phyloP scores from a whole-genome alignment of 2,329 filamentous ascomycete genomes.

The Fusarium duplospermum region DNA sequence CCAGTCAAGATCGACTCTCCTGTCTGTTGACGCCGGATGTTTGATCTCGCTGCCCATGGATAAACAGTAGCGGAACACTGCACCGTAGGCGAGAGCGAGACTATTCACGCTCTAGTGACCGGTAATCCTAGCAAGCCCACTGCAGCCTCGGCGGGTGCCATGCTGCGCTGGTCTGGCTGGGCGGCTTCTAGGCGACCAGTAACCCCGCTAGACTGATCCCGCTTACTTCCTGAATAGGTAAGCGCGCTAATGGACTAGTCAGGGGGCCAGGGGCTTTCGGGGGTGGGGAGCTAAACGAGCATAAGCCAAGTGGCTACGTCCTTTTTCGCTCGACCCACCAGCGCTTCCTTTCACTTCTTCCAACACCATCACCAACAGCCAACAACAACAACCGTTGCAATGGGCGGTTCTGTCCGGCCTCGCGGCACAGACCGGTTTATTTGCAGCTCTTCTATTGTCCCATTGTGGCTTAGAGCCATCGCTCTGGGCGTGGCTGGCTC shows the following conservation, averaged over 20 bases:
- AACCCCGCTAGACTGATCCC: constrained; percentile 9
- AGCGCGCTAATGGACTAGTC: constrained; percentile 12
- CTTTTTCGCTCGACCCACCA: constrained; percentile 22
- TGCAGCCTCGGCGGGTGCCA: constrained; percentile 18
- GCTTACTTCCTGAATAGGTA: constrained; percentile 6
- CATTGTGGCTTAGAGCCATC: constrained; percentile 21
- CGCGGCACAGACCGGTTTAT: constrained; percentile 19
- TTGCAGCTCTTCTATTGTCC: constrained; percentile 8
- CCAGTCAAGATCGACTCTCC: neutral
- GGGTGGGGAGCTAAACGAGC: neutral
- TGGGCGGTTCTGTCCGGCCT: constrained; percentile 24
- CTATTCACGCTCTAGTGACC: constrained; percentile 3
- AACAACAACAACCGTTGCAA: neutral
- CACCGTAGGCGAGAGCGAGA: neutral
- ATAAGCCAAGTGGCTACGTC: constrained; percentile 22
- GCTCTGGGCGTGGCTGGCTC: neutral
- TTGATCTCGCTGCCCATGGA: neutral
- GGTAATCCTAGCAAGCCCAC: constrained; percentile 19
- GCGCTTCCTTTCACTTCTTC: constrained; percentile 10
- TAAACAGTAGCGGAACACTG: neutral
- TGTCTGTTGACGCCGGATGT: neutral
- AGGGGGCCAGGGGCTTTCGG: constrained; percentile 19
- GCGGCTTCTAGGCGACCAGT: constrained; percentile 10
- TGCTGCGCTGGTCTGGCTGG: neutral
- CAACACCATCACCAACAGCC: neutral